Evolutionary conservation across 352 stramenopile genomes (phyloP).

Genomic region (Blastocystis sp.): DNA sequence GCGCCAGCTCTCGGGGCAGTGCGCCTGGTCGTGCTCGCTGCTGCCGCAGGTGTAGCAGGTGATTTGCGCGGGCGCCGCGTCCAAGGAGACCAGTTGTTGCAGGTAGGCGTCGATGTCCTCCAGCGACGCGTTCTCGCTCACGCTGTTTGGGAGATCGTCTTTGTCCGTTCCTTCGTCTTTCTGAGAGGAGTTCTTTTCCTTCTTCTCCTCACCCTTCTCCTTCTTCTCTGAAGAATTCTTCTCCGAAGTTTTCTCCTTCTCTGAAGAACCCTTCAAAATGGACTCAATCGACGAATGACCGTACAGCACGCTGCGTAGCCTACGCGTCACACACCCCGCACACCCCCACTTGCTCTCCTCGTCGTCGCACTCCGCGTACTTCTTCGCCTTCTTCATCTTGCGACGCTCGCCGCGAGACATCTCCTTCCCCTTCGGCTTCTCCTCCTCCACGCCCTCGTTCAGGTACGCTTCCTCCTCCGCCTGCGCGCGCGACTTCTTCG

Average conservation of each 20-base stretch:
- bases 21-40: conserved; percentile 33
- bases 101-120: conserved; percentile 26
- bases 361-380: conserved; percentile 38
- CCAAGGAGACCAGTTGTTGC: conserved; percentile 42
- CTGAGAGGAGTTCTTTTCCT: not conserved
- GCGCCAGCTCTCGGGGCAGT: conserved; percentile 68
- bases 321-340: not conserved
- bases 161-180: too few relatives aligned
- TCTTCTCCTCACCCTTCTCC: not conserved
- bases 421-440: conserved; percentile 57
- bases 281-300: conserved; percentile 20
- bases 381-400: conserved; percentile 82
- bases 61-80: conserved; percentile 76
- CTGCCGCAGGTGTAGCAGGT: conserved; percentile 69
- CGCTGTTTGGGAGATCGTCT: too few relatives aligned
- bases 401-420: conserved; percentile 82
- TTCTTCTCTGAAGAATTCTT: conserved; percentile 68
- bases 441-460: conserved; percentile 8
- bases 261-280: conserved; percentile 74
- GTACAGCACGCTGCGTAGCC: conserved; percentile 49
- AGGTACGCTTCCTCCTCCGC: conserved; percentile 50
- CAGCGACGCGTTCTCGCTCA: conserved; percentile 59
- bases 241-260: conserved; percentile 20
- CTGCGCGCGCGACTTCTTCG: conserved; percentile 56
- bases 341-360: conserved; percentile 16